Conservation (phyloP, 176 grass and related monocot genomes). For the Alloteropsis semialata region DNA sequence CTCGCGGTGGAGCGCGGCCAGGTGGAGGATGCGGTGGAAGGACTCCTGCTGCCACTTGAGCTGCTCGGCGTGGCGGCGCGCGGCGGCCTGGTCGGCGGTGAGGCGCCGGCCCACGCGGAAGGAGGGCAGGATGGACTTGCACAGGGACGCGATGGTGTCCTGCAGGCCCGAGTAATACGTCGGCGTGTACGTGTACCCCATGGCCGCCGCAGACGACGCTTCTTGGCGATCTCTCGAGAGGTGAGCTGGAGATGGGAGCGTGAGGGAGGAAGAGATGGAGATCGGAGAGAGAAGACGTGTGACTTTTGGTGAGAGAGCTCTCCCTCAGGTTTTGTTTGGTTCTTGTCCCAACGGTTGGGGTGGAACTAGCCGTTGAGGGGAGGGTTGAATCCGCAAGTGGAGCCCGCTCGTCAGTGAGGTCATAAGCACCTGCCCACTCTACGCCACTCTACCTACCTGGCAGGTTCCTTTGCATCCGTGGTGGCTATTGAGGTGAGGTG, state of each 20-base stretch:
- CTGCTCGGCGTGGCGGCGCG: slow-evolving; percentile 59
- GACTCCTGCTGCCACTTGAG: slow-evolving; percentile 97
- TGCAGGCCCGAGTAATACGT: slow-evolving; percentile 95
- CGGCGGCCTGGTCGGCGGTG: slow-evolving; percentile 66
- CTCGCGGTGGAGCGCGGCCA: slow-evolving; percentile 72
- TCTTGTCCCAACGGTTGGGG: slow-evolving; percentile 33
- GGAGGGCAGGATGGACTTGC: slow-evolving; percentile 81
- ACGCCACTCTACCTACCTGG: neutral
- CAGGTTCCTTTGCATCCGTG: neutral
- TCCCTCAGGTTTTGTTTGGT: slow-evolving; percentile 18
- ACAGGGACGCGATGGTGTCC: slow-evolving; percentile 86
- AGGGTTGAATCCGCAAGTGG: neutral
- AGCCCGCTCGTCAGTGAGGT: neutral
- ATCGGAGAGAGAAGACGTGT: neutral
- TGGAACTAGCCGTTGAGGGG: slow-evolving; percentile 49
- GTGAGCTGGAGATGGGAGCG: neutral
- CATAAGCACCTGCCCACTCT: neutral
- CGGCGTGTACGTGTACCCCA: slow-evolving; percentile 83
- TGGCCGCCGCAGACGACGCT: neutral
- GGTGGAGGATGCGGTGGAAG: slow-evolving; percentile 95
- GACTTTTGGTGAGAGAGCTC: neutral
- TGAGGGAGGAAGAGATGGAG: neutral
- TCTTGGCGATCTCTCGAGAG: slow-evolving; percentile 8
- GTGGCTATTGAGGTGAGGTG: neutral
- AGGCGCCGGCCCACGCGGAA: slow-evolving; percentile 52